phyloP scores from a whole-genome alignment of 2,329 filamentous ascomycete genomes.

The Capronia coronata region DNA sequence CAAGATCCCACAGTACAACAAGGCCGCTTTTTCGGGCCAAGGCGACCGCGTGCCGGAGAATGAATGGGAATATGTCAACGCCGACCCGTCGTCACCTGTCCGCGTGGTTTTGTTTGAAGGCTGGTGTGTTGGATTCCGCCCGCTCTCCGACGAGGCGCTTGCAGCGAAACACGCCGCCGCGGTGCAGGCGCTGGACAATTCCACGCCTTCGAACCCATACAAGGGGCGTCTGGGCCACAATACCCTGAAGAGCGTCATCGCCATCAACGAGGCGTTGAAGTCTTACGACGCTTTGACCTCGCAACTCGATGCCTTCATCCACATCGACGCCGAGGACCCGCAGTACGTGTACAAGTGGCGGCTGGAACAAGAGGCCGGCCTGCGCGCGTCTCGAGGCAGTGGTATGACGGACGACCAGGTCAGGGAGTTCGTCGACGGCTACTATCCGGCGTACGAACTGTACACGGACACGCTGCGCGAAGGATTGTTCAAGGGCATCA shows the following conservation, averaged over 20 bases:
- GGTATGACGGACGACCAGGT: slow-evolving; percentile 83
- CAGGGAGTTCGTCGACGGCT: slow-evolving; percentile 64
- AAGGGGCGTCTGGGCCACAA: slow-evolving; percentile 49
- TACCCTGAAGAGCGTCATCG: slow-evolving; percentile 49
- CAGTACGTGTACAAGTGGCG: slow-evolving; percentile 80
- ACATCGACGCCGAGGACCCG: slow-evolving; percentile 65
- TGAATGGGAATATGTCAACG: slow-evolving; percentile 54
- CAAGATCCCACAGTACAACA: slow-evolving; percentile 72
- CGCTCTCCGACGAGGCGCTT: slow-evolving; percentile 51
- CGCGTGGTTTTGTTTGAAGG: slow-evolving; percentile 77
- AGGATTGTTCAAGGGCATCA: slow-evolving; percentile 47
- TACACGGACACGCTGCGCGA: slow-evolving; percentile 55
- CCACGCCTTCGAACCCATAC: slow-evolving; percentile 32
- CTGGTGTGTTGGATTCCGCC: slow-evolving; percentile 81
- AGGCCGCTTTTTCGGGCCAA: slow-evolving; percentile 66
- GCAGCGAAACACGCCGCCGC: slow-evolving; percentile 50
- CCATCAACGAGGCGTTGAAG: slow-evolving; percentile 54
- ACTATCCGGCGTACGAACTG: slow-evolving; percentile 67
- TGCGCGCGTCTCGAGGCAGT: slow-evolving; percentile 59
- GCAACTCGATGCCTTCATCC: slow-evolving; percentile 57
- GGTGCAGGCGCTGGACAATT: slow-evolving; percentile 41
- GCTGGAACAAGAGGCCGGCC: slow-evolving; percentile 66
- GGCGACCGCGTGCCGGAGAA: slow-evolving; percentile 64
- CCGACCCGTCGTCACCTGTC: slow-evolving; percentile 34
- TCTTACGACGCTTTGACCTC: slow-evolving; percentile 55